Evolutionary conservation across 108 stramenopile genomes (phyloP), one percentile per base, ranked within the genome.

Genomic region (Seminavis robusta): DNA sequence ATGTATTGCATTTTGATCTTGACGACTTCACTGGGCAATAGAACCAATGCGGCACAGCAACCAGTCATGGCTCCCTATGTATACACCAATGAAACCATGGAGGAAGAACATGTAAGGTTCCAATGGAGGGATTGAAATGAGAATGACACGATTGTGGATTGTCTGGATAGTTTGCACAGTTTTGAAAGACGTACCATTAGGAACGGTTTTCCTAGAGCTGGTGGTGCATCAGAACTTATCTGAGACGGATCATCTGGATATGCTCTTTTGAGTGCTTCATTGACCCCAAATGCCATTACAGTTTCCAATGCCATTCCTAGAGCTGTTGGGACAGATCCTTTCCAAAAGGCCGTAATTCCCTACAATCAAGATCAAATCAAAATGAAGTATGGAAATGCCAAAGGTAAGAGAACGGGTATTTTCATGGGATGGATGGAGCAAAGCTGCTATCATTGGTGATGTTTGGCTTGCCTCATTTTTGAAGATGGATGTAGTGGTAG

Each of bases 231-330:
- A 10, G 25, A 27, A 19, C 4, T 23, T 39, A 16, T 20, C 13
- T 42, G 4, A n/a, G 17, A 16, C 0, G 56, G 41, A 23, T 70
- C 66, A 65, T 82, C 78, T 7, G 89, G 81, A 77, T 91, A 94
- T 0, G 88, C 75, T 44, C 93, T 70, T 54, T 94, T 94, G 47
- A 94, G 57, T 6, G 86, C 86, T 52, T 86, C 93, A 54, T 94
- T 91, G 28, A 94, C 82, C 19, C 88, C 90, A 73, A 94, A 94
- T 33, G 93, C 93, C 89, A 94, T 85, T 33, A 79, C 85, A 67
- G 91, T 94, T 64, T 94, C 93, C 16, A 73, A 53, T 3, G 85
- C 70, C 93, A 94, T 94, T 6, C 93, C 93, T 52, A 84, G 59
- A 0, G 86, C 79, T 2, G 93, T 94, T 4, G 93, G 93, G 1